Evolutionary conservation across 2,329 filamentous ascomycete species (phyloP).

Genomic region (Botrytis tulipae): DNA sequence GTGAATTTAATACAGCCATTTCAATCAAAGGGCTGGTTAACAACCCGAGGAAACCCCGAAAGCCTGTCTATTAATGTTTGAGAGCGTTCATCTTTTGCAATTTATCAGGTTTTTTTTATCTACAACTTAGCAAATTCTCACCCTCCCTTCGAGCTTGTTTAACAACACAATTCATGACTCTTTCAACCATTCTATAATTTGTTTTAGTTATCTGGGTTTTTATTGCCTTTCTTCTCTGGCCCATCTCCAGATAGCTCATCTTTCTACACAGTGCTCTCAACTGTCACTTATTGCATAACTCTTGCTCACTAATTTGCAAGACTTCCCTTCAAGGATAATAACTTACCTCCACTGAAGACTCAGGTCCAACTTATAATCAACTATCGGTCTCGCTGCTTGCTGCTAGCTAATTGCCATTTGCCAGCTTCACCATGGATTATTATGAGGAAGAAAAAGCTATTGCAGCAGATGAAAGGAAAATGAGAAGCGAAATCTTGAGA

Average conservation of each 20-base stretch:
- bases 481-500: rapidly evolving
- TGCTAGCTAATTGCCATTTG: background rate
- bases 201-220: background rate
- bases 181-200: background rate
- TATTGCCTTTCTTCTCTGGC: background rate
- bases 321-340: background rate
- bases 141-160: background rate
- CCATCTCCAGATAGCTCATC: background rate
- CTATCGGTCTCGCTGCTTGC: background rate
- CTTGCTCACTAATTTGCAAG: background rate
- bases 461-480: background rate
- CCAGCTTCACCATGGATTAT: background rate
- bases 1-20: background rate
- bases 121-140: background rate
- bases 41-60: background rate
- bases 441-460: background rate
- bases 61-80: background rate
- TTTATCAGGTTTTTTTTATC: no score
- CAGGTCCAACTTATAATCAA: background rate
- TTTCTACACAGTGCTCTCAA: background rate
- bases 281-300: background rate
- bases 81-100: background rate
- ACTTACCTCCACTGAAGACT: background rate
- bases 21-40: background rate
- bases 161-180: background rate